Evolutionary conservation across 495 filamentous ascomycete genomes (phyloP), one percentile per base, ranked within the genome.

Genomic region (Tuber brumale): DNA sequence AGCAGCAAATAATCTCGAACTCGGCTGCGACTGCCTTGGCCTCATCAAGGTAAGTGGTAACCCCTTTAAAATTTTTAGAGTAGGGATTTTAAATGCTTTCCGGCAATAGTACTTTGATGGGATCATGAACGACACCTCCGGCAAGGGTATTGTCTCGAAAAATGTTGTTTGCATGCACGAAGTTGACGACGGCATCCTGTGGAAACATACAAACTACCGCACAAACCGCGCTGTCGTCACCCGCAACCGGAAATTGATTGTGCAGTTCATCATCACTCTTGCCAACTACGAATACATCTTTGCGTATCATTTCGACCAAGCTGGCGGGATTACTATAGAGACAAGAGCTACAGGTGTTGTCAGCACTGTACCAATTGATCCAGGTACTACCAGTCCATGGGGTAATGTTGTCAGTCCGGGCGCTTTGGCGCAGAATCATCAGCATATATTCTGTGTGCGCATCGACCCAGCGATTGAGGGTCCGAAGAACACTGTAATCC

Each of bases 231-330:
- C 89, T 31, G 89, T 88, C 4, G 86, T 91, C 42, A 87, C 88
- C 43, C 87, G 89, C 70, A 89, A 88, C 76, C 85, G 89, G 35
- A 89, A 90, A 78, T 84, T 91, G n/a, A 87, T 90, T 35, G 79
- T 91, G 14, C 92, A 94, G 77, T 91, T 91, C 80, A 92, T 93
- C 79, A 89, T 92, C 79, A 94, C 92, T 0, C 88, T 94, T 42
- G 89, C 90, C 45, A 94, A 94, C 84, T 94, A 94, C 84, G 92
- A 94, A 81, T 94, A 94, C 76, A 89, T 86, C 75, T 86, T 88
- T 80, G 86, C 86, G 76, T 87, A 86, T 80, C 85, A 84, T 69
- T 88, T 88, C 80, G 85, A 86, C 71, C 86, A 86, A 75, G 86
- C 87, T 70, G 87, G 87, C 6, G 87, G 85, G 4, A 85, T 87